These are phyloP conservation scores for Rhodotorula glutinis DNA, from an alignment of 1,284 basidiomycete genomes.

Conservation along the genomic window DNA sequence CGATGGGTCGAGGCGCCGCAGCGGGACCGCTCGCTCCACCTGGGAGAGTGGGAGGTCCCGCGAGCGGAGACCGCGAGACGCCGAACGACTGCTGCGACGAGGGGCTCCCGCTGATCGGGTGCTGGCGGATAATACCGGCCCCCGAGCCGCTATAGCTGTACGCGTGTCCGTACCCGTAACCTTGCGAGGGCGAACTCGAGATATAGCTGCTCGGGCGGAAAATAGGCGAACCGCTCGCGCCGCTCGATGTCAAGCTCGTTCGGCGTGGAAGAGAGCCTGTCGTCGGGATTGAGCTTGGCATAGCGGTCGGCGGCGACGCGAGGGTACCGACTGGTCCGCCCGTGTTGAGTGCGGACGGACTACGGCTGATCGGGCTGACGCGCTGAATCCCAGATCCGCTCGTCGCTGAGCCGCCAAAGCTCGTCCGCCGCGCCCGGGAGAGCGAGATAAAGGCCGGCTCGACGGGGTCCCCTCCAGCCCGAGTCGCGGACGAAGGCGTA, in stretches of 20 bases:
- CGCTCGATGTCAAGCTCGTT: constrained; percentile 6
- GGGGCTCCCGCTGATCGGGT: constrained; percentile 4
- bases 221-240: constrained; percentile 20
- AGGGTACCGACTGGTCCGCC: background rate
- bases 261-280: background rate
- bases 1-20: constrained; percentile 11
- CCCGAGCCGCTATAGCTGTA: background rate
- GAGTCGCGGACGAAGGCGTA: background rate
- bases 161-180: constrained; percentile 1
- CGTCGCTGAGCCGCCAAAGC: background rate
- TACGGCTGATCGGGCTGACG: constrained; percentile 5
- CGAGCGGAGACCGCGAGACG: constrained; percentile 15
- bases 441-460: constrained; percentile 39
- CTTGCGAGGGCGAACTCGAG: constrained; percentile 12
- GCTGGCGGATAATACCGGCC: constrained; percentile 12
- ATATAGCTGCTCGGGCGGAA: constrained; percentile 35
- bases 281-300: background rate
- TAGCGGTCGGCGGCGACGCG: background rate
- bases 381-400: constrained; percentile 14
- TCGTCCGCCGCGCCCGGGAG: constrained; percentile 21
- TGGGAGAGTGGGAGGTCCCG: background rate
- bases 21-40: background rate
- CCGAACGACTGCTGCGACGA: background rate
- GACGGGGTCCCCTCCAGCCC: constrained; percentile 3
- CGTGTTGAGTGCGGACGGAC: background rate